Percentiles rank a stretch among this genome's conserved stretches.
Evolutionary conservation across 1,139 yeast species (phyloP).

Genomic region (Pichia sp.): DNA sequence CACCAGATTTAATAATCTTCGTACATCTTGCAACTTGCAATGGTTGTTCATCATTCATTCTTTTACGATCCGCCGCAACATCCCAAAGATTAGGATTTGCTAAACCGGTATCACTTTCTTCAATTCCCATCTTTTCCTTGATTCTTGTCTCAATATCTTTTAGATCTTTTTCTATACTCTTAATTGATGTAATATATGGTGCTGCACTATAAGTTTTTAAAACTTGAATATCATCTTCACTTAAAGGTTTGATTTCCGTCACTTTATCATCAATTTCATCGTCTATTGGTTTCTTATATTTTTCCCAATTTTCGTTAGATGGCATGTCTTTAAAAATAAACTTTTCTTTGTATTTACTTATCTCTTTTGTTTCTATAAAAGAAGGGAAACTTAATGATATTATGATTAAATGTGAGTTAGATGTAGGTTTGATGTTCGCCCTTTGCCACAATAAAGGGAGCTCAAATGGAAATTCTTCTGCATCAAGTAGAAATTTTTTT

Average conservation of each 20-base stretch:
- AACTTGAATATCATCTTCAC: slow-evolving; percentile 96
- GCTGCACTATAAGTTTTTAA: slow-evolving; percentile 96
- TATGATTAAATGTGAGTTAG: too few species aligned
- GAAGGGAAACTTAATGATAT: too few species aligned
- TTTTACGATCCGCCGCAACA: slow-evolving; percentile 90
- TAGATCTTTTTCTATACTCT: slow-evolving; percentile 78
- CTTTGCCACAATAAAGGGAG: background rate
- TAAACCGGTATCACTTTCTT: slow-evolving; percentile 92
- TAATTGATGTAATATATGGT: slow-evolving; percentile 79
- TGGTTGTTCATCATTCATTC: slow-evolving; percentile 91
- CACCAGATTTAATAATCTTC: slow-evolving; percentile 69
- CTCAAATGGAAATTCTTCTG: too few species aligned
- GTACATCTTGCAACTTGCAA: slow-evolving; percentile 98
- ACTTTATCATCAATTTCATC: slow-evolving; percentile 44
- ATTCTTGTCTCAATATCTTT: slow-evolving; percentile 78
- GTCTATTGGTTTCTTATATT: slow-evolving; percentile 80
- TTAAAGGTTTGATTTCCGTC: slow-evolving; percentile 77
- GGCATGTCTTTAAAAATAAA: slow-evolving; percentile 43
- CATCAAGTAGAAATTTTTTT: background rate
- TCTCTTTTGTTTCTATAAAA: too few species aligned
- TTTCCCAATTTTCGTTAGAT: slow-evolving; percentile 95
- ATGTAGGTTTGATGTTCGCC: background rate
- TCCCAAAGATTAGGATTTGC: slow-evolving; percentile 98
- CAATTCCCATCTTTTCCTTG: slow-evolving; percentile 88
- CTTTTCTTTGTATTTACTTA: too few species aligned